Percentiles rank a stretch among this genome's conserved stretches.
Conservation (phyloP, 805 yeast genomes). For the Wickerhamiella cacticola region DNA sequence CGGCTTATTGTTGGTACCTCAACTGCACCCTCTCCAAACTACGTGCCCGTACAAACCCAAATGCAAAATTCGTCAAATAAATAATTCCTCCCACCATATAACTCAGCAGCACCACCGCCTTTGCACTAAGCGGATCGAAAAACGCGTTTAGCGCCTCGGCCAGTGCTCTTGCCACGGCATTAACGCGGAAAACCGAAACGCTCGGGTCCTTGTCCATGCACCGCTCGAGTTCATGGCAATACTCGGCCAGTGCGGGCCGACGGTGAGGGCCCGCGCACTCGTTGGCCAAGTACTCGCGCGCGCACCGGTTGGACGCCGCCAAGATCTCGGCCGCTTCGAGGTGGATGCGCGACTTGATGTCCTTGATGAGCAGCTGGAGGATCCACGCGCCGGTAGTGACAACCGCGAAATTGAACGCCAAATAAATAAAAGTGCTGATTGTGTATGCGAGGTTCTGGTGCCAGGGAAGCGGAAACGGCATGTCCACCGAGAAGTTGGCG, state of each 20-base stretch:
- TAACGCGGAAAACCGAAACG: constrained; percentile 42
- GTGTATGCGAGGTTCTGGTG: constrained; percentile 38
- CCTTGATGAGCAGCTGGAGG: constrained; percentile 42
- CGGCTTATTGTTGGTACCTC: too few species aligned
- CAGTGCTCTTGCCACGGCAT: constrained; percentile 60
- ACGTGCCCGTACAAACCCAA: constrained; percentile 21
- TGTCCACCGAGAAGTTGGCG: constrained; percentile 14
- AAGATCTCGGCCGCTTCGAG: constrained; percentile 42
- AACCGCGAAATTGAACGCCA: constrained; percentile 43
- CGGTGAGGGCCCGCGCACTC: constrained; percentile 47
- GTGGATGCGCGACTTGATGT: constrained; percentile 55
- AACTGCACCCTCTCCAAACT: constrained; percentile 6
- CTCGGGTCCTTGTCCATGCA: constrained; percentile 75
- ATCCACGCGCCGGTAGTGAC: constrained; percentile 38
- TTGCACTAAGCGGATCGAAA: constrained; percentile 45
- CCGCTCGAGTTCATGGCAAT: constrained; percentile 59
- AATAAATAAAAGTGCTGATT: constrained; percentile 51
- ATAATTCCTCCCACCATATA: constrained; percentile 11
- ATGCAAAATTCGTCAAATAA: constrained; percentile 20
- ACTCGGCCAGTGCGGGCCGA: constrained; percentile 60
- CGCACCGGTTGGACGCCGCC: constrained; percentile 53
- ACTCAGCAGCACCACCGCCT: constrained; percentile 16
- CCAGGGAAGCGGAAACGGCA: constrained; percentile 27
- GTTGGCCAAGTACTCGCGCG: constrained; percentile 54
- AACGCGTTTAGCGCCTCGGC: constrained; percentile 72